A percentile compares a stretch with the other conserved stretches of the same genome.
Evolutionary conservation across 2,329 filamentous ascomycete genomes (phyloP).

Genomic region (Colletotrichum chrysophilum): DNA sequence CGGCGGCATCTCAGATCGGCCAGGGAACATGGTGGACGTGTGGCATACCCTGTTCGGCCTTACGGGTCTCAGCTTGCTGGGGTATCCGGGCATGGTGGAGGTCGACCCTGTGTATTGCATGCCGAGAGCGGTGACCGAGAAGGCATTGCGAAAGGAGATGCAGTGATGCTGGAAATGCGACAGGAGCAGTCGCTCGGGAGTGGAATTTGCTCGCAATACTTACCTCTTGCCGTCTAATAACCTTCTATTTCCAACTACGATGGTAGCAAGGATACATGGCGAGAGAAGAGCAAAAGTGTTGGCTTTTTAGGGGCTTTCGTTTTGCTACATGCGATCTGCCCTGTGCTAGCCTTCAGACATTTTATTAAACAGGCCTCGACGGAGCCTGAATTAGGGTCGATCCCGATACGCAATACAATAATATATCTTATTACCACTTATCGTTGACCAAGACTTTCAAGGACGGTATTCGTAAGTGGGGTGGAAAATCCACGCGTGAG

Average conservation of each 20-base stretch:
- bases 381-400: background rate
- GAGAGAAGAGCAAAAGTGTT: constrained; percentile 60
- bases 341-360: constrained; percentile 29
- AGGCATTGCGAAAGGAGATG: constrained; percentile 47
- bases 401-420: background rate
- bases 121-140: constrained; percentile 70
- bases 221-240: constrained; percentile 75
- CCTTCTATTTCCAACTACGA: constrained; percentile 53
- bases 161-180: background rate
- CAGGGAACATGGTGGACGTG: constrained; percentile 94
- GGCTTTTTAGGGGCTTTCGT: constrained; percentile 31
- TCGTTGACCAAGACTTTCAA: background rate
- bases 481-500: background rate
- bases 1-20: constrained; percentile 88
- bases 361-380: background rate
- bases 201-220: background rate
- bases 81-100: constrained; percentile 75
- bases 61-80: constrained; percentile 84
- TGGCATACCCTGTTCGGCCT: constrained; percentile 94
- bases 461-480: background rate
- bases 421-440: background rate
- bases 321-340: constrained; percentile 27
- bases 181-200: background rate
- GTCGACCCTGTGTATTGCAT: constrained; percentile 91
- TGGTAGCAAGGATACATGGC: constrained; percentile 74